These are phyloP conservation scores for Fusarium cicatricum DNA, from an alignment of 2,329 filamentous ascomycete genomes.

Conservation along the genomic window DNA sequence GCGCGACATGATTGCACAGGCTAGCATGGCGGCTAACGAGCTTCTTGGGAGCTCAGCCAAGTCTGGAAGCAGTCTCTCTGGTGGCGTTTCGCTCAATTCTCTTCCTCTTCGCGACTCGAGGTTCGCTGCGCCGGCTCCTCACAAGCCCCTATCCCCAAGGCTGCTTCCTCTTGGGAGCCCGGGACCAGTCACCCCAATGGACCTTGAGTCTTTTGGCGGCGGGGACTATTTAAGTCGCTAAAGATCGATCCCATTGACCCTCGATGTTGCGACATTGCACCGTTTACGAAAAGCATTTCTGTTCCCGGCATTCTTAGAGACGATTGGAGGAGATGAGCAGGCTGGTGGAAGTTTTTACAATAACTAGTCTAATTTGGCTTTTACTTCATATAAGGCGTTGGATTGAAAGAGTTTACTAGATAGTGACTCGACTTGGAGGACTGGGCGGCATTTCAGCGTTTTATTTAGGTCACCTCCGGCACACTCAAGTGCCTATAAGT, in stretches of 20 bases:
- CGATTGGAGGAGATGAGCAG: background rate
- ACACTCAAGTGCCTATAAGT: conserved; percentile 20
- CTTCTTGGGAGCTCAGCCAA: conserved; percentile 47
- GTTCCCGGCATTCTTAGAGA: background rate
- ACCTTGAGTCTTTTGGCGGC: conserved; percentile 54
- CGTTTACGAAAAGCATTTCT: background rate
- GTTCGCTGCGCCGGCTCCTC: conserved; percentile 49
- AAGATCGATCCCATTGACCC: no score
- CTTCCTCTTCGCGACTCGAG: conserved; percentile 50
- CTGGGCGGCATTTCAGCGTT: conserved; percentile 28
- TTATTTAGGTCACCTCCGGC: conserved; percentile 26
- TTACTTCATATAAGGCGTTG: conserved; percentile 25
- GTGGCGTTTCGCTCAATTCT: conserved; percentile 46
- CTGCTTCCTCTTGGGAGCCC: conserved; percentile 64
- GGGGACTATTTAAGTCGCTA: conserved; percentile 48
- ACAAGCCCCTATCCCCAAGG: conserved; percentile 59
- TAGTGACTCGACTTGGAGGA: conserved; percentile 10
- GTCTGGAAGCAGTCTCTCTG: conserved; percentile 37
- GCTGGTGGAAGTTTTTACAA: conserved; percentile 5
- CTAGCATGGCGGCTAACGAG: conserved; percentile 59
- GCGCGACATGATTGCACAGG: conserved; percentile 67
- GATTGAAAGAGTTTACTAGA: conserved; percentile 2
- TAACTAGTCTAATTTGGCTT: conserved; percentile 1
- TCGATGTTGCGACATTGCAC: background rate
- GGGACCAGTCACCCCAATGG: conserved; percentile 69